Base-by-base conservation (phyloP, 495 filamentous ascomycete species). In the Durotheca rogersii region DNA sequence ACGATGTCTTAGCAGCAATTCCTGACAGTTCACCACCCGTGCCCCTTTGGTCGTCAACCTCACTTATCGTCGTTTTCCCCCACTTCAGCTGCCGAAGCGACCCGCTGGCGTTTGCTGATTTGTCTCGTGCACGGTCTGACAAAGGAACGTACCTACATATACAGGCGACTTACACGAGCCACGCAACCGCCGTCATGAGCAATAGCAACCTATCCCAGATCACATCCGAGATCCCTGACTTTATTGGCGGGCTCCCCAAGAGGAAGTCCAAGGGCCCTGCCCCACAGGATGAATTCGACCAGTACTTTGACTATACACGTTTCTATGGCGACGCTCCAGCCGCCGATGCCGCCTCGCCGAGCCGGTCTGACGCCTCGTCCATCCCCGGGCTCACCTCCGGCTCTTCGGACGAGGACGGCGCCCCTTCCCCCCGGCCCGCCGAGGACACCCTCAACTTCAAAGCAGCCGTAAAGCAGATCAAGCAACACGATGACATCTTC, bases 71-170 rank as follows among this genome's bases (percentile, higher is more conserved):
- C 61, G 57, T 60, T 59, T 55, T 63, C 53, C 53, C 60, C 60
- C 61, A 61, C 62, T 61, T 60, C 62, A 66, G 62, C 60, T 66
- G 63, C 62, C 62, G 58, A 63, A 41, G 60, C 50, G 61, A 66
- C 62, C 62, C 62, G 62, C 62, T 62, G 53, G 60, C 56, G 53
- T 31, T 42, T 61, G 62, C 62, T 66, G 62, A 66, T 66, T 66
- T 61, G 62, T 63, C 59, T 66, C 61, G 62, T 59, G 56, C 59
- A 63, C 54, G 59, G 62, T 66, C 62, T 63, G 62, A 66, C 62
- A 66, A 61, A 66, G 60, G 38, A 51, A 60, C 51, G 61, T 66
- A 63, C 62, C 51, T 66, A 58, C 60, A 59, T 65, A 60, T 58
- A 61, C 56, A 61, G 46, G 51, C 52, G 62, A 63, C 62, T 66